Base-by-base conservation (phyloP, 371 early-diverging fungal genomes). In the Mycotypha africana region DNA sequence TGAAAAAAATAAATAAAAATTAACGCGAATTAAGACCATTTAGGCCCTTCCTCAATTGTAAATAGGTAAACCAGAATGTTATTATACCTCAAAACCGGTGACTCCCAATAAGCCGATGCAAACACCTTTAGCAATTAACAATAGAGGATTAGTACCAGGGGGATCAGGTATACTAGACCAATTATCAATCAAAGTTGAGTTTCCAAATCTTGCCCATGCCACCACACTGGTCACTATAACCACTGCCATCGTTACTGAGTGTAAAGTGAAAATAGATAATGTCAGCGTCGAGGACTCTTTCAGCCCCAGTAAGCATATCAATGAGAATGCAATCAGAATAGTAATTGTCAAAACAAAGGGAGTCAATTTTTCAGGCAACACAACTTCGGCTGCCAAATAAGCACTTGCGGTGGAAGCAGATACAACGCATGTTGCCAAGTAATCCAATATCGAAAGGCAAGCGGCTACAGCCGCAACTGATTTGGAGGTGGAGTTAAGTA, bases 31-130 rank as follows among this genome's bases (percentile, higher is more conserved):
- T n/a, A n/a, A n/a, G n/a, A n/a, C n/a, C n/a, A n/a, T n/a, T n/a
- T n/a, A n/a, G n/a, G n/a, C n/a, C n/a, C n/a, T n/a, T n/a, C n/a
- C n/a, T n/a, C n/a, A n/a, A n/a, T n/a, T n/a, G n/a, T n/a, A n/a
- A n/a, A n/a, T n/a, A n/a, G n/a, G n/a, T n/a, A n/a, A 28, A 5
- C 11, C 28, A 28, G 11, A 28, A 8, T 28, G 5, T 28, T 11
- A 28, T 28, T 11, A 8, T 61, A 66, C 66, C 52, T 72, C 71
- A 39, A 67, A 67, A 10, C 81, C 81, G 21, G 81, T 81, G 22
- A 76, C 71, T 4, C 77, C 78, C 19, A 82, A 53, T 46, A 82
- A 60, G 14, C 78, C 78, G n/a, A 75, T 61, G 45, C 79, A 78
- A 23, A 76, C 61, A 23, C 82, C 82, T 41, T 65, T 56, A 22